A percentile compares a stretch with the other conserved stretches of the same genome.
These are phyloP conservation scores for Lactarius hatsudake DNA, from an alignment of 768 basidiomycete genomes.

Conservation along the genomic window DNA sequence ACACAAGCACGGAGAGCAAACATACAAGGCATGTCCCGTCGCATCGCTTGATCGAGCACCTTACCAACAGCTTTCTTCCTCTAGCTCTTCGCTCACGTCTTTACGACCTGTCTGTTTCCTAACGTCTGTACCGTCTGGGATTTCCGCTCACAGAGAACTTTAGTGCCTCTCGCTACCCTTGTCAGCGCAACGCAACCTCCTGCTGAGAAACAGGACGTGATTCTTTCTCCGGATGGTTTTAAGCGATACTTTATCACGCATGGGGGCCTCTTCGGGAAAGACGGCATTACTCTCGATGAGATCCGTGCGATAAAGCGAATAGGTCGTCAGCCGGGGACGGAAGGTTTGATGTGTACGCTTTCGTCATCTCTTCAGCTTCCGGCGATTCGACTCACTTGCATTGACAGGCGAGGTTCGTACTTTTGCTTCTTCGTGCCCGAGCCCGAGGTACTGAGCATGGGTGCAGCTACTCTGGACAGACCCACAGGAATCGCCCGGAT, in stretches of 20 bases:
- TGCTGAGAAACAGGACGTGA: conserved; percentile 44
- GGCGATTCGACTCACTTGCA: conserved; percentile 16
- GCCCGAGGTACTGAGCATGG: conserved; percentile 19
- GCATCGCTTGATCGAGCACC: background rate
- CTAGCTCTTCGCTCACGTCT: conserved; percentile 89
- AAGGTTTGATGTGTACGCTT: conserved; percentile 91
- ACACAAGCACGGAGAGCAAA: conserved; percentile 93
- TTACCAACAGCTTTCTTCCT: background rate
- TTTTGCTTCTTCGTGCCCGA: conserved; percentile 1
- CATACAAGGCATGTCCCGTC: conserved; percentile 66
- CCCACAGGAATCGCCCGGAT: conserved; percentile 82
- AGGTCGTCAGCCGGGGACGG: conserved; percentile 88
- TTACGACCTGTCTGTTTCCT: conserved; percentile 64
- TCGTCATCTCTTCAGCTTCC: conserved; percentile 23
- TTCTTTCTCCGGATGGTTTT: conserved; percentile 76
- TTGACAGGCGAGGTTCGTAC: conserved; percentile 56
- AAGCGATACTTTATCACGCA: conserved; percentile 96
- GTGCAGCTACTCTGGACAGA: conserved; percentile 90
- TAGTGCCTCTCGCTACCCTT: conserved; percentile 89
- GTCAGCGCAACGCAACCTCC: conserved; percentile 68
- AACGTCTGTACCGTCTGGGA: background rate
- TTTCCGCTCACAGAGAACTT: background rate
- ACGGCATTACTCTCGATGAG: conserved; percentile 91
- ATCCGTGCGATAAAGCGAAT: conserved; percentile 85
- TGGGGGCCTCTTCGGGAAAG: conserved; percentile 94